Evolutionary conservation across 2,329 filamentous ascomycete species (phyloP).

Genomic region (Tolypocladium endophyticum): DNA sequence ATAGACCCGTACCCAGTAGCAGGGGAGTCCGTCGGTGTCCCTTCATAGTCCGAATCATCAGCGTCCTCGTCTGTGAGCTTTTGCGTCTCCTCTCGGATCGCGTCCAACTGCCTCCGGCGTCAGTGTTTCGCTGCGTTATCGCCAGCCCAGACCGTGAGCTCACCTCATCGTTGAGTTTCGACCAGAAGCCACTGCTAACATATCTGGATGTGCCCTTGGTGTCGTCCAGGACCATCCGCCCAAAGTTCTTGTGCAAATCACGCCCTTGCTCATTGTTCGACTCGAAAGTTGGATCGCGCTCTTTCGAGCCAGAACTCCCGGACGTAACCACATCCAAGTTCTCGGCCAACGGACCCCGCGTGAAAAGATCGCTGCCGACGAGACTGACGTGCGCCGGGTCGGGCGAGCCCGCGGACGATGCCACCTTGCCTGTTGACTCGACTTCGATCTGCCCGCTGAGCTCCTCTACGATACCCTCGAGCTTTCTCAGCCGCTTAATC

Average conservation of each 20-base stretch:
- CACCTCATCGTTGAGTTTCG: slow-evolving; percentile 65
- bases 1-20: slow-evolving; percentile 18
- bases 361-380: slow-evolving; percentile 1
- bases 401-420: slow-evolving; percentile 19
- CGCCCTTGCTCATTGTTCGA: slow-evolving; percentile 21
- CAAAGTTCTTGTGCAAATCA: slow-evolving; percentile 40
- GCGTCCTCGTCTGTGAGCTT: slow-evolving; percentile 32
- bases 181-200: slow-evolving; percentile 69
- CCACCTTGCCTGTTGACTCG: slow-evolving; percentile 26
- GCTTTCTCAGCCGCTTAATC: slow-evolving; percentile 58
- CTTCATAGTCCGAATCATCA: slow-evolving; percentile 51
- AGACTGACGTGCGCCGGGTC: slow-evolving; percentile 6
- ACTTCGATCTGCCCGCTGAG: slow-evolving; percentile 54
- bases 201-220: slow-evolving; percentile 58
- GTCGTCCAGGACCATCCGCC: slow-evolving; percentile 60
- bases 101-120: slow-evolving; percentile 17
- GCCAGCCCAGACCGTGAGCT: slow-evolving; percentile 4
- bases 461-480: slow-evolving; percentile 68
- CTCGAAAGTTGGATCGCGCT: slow-evolving; percentile 16
- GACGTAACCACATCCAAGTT: slow-evolving; percentile 5
- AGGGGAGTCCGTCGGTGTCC: slow-evolving; percentile 34
- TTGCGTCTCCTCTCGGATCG: slow-evolving; percentile 38
- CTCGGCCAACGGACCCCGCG: slow-evolving; percentile 3
- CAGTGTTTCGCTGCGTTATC: neutral
- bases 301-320: slow-evolving; percentile 11